Evolutionary conservation across 176 grass and related monocot species (phyloP), one percentile per base, ranked within the genome.

Genomic region (Zoysia japonica): DNA sequence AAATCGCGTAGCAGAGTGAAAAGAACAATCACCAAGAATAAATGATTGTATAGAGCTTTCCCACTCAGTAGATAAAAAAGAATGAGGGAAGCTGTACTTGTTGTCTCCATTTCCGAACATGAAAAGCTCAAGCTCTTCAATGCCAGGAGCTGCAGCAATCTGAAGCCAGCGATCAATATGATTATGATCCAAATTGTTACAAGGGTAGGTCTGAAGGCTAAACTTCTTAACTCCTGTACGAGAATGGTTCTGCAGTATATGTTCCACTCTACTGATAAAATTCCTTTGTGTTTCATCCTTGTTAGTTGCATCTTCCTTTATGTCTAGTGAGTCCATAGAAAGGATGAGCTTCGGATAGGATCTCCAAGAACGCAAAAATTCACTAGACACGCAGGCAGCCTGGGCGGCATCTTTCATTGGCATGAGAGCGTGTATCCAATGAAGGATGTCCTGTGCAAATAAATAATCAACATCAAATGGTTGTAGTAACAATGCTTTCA

Each of bases 171-270:
- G 55, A 17, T 75, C 72, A 61, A 75, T 2, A 46, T 14, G 46
- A 46, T 10, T 46, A n/a, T 39, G 40, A 60, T 75, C 16, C 3
- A 76, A 28, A 47, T 12, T 76, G 6, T 55, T 62, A 37, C 42
- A 76, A 76, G 73, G 73, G 12, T 76, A 35, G 0, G 11, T 37
- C 5, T 62, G 2, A 16, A 76, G 56, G 14, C 11, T 76, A 62
- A 61, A 62, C 43, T 35, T 7, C 43, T 76, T 76, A 19, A 76
- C 56, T 61, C 73, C 56, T 41, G 47, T 47, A 42, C 73, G 56
- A 62, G 56, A 62, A 42, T 76, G 73, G 19, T 76, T 76, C 11
- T 47, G 55, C 73, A 76, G 47, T 35, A 76, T 62, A 19, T 76
- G 73, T 6, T 76, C 56, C 36, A 62, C 56, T 76, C 73, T 76